Evolutionary conservation across 495 filamentous ascomycete species (phyloP), one percentile per base, ranked within the genome.

Genomic region (Oidiodendron maius): DNA sequence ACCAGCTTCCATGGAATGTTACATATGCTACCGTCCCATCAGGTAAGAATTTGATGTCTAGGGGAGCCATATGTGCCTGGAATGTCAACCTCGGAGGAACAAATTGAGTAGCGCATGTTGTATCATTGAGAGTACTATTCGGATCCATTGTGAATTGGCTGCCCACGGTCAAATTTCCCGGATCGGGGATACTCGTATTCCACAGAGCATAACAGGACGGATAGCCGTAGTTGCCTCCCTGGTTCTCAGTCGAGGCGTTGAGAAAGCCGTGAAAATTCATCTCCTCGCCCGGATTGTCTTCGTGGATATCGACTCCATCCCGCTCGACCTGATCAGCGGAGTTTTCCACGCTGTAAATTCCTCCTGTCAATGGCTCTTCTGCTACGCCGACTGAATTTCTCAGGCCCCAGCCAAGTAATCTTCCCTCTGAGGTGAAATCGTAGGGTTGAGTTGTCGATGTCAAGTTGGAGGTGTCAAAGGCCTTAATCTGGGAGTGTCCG

Each of bases 221-320:
- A 56, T 89, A 89, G n/a, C 85, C 84, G 57, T 77, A 79, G 60
- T 84, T 82, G 3, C 56, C 53, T 4, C 61, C 60, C 16, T 58
- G 62, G 16, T 51, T 40, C 13, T 42, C 43, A 13, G 65, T 52
- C 0, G 76, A 68, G 1, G 61, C 61, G 46, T 77, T 71, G 3
- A 87, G 66, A 35, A 71, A 71, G 1, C 85, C 86, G 12, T 83
- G 79, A 62, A 71, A 86, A 59, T 89, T 90, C 47, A 89, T 61
- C 54, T 89, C 83, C 59, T 89, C 86, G 11, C 79, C 83, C 0
- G 86, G 86, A 53, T 89, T 89, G 32, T 87, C 71, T 34, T 76
- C 57, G 55, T 87, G 82, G 28, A 87, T 75, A 51, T 87, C 82
- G 16, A 63, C 49, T 0, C 71, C 72, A 52, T 73, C 56, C 10